Evolutionary conservation across 805 yeast genomes (phyloP), one percentile per base, ranked within the genome.

Genomic region (Martiniozyma abietophila): DNA sequence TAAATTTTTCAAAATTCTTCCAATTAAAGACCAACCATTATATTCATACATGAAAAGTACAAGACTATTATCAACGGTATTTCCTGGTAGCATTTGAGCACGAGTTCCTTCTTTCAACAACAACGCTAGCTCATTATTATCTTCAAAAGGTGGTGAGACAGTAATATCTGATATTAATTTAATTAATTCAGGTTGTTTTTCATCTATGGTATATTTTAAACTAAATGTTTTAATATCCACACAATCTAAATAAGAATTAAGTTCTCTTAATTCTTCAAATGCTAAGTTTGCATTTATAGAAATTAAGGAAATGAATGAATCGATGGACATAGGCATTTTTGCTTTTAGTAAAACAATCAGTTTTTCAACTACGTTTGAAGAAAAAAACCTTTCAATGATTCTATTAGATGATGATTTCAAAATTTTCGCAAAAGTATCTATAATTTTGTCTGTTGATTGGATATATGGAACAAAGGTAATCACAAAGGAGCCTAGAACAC

Each of bases 1-100:
- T 8, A 79, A 56, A 43, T 80, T 80, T 44, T 81, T 86, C 21
- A 88, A 54, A 0, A 82, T 59, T 47, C 94, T 68, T 2, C 96
- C 96, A 12, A 89, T 47, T 18, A 81, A 57, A 0, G 94, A 71
- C 95, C 96, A 86, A 1, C 96, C 96, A 49, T 77, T 82, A 51
- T 77, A 85, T 4, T 68, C 66, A 50, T 80, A 73, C 18, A 78
- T 59, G 59, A 92, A 86, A 16, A 84, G 68, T 3, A 81, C 80
- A 12, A 70, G 46, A 4, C 47, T 21, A 18, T 40, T 26, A 18
- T 45, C 38, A 11, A 37, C 42, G 18, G 18, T 18, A 22, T 25
- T 20, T 10, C n/a, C n/a, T 4, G 18, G 16, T 8, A 42, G 6
- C 11, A 43, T 22, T 44, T 80, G 78, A 3, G 89, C 96, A 36